phyloP scores from a whole-genome alignment of 805 yeast species.

The Candida hungchunana region DNA sequence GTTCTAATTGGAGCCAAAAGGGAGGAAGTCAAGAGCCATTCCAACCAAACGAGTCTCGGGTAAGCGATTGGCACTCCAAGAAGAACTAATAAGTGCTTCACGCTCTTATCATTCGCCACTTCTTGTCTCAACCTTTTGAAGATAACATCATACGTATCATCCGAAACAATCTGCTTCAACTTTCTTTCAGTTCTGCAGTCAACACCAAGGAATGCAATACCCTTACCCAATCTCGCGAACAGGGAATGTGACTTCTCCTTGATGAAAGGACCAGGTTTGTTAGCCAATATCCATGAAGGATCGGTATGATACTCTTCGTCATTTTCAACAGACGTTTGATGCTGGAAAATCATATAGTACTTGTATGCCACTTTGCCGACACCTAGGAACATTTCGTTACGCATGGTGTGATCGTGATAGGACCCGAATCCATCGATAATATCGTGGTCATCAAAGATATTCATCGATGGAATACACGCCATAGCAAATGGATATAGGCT shows the following conservation, averaged over 20 bases:
- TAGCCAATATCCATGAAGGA: conserved; percentile 61
- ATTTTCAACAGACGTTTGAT: conserved; percentile 55
- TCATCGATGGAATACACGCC: conserved; percentile 80
- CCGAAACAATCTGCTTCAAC: conserved; percentile 49
- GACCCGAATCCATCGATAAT: conserved; percentile 96
- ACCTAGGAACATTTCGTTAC: conserved; percentile 57
- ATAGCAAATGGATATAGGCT: conserved; percentile 66
- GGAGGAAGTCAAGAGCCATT: conserved; percentile 61
- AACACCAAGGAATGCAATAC: conserved; percentile 68
- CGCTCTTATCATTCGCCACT: conserved; percentile 41
- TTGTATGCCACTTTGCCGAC: conserved; percentile 79
- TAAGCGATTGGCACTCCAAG: conserved; percentile 94
- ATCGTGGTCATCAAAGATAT: conserved; percentile 93
- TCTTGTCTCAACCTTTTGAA: conserved; percentile 61
- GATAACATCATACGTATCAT: conserved; percentile 51
- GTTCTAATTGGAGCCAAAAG: conserved; percentile 60
- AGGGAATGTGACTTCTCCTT: conserved; percentile 61
- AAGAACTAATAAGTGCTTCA: conserved; percentile 76
- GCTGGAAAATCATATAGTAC: conserved; percentile 90
- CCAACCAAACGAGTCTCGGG: conserved; percentile 91
- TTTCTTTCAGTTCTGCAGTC: conserved; percentile 94
- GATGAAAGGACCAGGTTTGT: conserved; percentile 62
- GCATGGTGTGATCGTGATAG: conserved; percentile 73
- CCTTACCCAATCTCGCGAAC: conserved; percentile 69
- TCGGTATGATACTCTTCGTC: conserved; percentile 37